Conservation (phyloP, 768 basidiomycete species). For the Lyophyllum semitale region DNA sequence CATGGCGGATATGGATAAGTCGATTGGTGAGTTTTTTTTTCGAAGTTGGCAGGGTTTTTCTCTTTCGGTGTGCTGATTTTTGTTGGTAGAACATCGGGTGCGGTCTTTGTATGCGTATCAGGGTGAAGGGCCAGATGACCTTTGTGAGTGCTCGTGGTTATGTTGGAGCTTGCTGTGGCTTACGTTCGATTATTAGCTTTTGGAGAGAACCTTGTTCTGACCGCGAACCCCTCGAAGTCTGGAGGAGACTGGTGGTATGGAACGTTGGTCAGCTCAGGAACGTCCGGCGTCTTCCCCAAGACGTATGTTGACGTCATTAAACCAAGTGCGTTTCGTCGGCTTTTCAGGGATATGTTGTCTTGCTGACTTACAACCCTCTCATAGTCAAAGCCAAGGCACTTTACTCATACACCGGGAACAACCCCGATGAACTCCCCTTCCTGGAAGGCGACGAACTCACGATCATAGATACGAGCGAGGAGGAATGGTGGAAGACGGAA, state of each 20-base stretch:
- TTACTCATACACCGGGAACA: constrained; percentile 72
- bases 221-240: constrained; percentile 84
- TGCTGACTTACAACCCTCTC: constrained; percentile 6
- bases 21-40: constrained; percentile 47
- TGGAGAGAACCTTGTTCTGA: constrained; percentile 73
- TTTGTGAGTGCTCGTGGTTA: constrained; percentile 57
- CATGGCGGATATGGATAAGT: constrained; percentile 74
- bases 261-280: constrained; percentile 60
- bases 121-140: constrained; percentile 85
- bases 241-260: constrained; percentile 96
- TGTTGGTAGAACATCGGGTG: constrained; percentile 62
- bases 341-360: background rate
- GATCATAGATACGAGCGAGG: constrained; percentile 82
- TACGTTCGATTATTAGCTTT: constrained; percentile 54
- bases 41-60: background rate
- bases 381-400: constrained; percentile 75
- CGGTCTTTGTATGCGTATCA: constrained; percentile 84
- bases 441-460: constrained; percentile 75
- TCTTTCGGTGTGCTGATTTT: background rate
- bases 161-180: background rate
- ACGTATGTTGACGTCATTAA: constrained; percentile 80
- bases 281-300: constrained; percentile 87
- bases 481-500: constrained; percentile 97
- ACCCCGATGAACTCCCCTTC: constrained; percentile 84
- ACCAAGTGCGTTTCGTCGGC: constrained; percentile 49